Evolutionary conservation across 2,329 filamentous ascomycete genomes (phyloP), one percentile per base, ranked within the genome.

Genomic region (Pseudogymnoascus sp.): DNA sequence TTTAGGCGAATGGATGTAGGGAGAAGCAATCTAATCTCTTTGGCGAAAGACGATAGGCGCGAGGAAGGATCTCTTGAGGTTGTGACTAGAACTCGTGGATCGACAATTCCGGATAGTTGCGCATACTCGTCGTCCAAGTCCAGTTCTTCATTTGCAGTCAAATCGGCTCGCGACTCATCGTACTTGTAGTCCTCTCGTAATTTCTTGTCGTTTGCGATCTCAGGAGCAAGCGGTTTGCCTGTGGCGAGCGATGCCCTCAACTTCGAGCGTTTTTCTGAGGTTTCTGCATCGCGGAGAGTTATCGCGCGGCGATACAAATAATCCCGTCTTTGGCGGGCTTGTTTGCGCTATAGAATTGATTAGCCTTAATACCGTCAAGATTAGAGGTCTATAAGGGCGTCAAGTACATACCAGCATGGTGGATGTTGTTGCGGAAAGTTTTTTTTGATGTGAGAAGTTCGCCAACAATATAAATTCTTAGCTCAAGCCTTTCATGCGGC

Each of bases 281-380:
- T 95, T 70, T 96, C 93, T 64, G 93, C 93, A 77, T 97, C 91
- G 67, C 89, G 87, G 43, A 97, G 83, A 20, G 91, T 87, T 62
- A 97, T 81, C 37, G 94, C 93, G 70, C 90, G 87, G 63, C 93
- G 86, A 74, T 97, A 96, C 69, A 99, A 85, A 74, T 97, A 95
- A 72, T 95, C 90, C 68, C 89, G 82, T 68, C 90, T 81, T 74
- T 92, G 85, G 67, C 89, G 85, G 64, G 87, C 86, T 81, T 91
- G 87, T 79, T 87, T 83, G 69, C 87, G 83, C 77, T 83, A 66
- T 6, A 43, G 35, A 16, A 62, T 18, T 61, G 22, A 22, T 60
- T 43, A 63, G 58, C 16, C 47, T 39, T 28, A 20, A 32, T 30
- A 14, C 38, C 38, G 11, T 30, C 28, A 54, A 32, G 32, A 41